Evolutionary conservation across 2,329 filamentous ascomycete genomes (phyloP).

Genomic region (Ceratocystis alfenasii): DNA sequence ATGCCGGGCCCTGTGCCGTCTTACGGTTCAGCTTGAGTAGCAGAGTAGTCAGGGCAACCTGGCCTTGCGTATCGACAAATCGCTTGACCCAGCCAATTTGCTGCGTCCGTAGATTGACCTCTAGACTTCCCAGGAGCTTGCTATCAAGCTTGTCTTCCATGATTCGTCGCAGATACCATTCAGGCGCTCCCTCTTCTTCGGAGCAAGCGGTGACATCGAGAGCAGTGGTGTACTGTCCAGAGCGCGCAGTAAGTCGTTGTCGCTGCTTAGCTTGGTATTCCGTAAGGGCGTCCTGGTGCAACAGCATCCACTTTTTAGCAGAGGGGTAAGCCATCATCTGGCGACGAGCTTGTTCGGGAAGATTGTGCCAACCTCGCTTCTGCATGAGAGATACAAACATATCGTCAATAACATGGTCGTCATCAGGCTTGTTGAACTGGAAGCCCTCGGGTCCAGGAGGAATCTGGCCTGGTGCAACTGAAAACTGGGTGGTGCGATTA

Average conservation of each 20-base stretch:
- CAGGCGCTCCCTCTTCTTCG: conserved; percentile 89
- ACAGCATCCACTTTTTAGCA: conserved; percentile 92
- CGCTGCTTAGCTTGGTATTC: conserved; percentile 94
- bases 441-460: conserved; percentile 39
- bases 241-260: conserved; percentile 60
- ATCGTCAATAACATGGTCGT: conserved; percentile 75
- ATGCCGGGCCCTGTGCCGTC: conserved; percentile 58
- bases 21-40: conserved; percentile 87
- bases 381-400: conserved; percentile 93
- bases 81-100: conserved; percentile 95
- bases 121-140: conserved; percentile 83
- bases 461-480: conserved; percentile 43
- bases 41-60: conserved; percentile 88
- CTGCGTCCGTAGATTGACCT: conserved; percentile 89
- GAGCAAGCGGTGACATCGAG: conserved; percentile 62
- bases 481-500: conserved; percentile 44
- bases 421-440: conserved; percentile 58
- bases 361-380: conserved; percentile 92
- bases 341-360: conserved; percentile 83
- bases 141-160: conserved; percentile 90
- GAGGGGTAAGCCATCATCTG: conserved; percentile 96
- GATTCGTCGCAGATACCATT: conserved; percentile 95
- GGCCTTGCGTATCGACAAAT: conserved; percentile 94
- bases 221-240: conserved; percentile 53
- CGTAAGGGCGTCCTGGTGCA: conserved; percentile 86